Base-by-base conservation (phyloP, 2,329 filamentous ascomycete genomes). In the Aspergillus eucalypticola region DNA sequence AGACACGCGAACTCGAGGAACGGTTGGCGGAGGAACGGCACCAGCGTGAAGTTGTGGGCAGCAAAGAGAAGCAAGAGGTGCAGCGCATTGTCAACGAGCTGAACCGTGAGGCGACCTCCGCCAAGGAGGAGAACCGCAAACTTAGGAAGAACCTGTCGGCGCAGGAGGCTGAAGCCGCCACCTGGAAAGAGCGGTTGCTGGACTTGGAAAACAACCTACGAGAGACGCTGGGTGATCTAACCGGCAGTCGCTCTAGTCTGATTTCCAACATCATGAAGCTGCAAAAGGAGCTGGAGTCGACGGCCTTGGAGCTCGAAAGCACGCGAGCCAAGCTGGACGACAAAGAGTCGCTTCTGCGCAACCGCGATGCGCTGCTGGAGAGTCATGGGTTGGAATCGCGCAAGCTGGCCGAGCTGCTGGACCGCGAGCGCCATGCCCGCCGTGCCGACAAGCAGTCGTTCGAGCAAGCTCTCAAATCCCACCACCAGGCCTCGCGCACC, bases 71-170 rank as follows among this genome's bases (percentile, higher is more conserved):
- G 80, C 90, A 96, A 72, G 94, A 98, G 72, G 90, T 96, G 54
- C 93, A 98, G 78, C 90, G 94, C 75, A 87, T 96, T 64, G 87
- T 98, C 71, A 94, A 96, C 71, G 92, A 97, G 65, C 88, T 98
- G 66, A 98, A 97, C 73, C 84, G 88, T 42, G 93, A 98, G 75
- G 86, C 88, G 23, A 89, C 89, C 5, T 83, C 84, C 27, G 88
- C 91, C 64, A 96, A 95, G 79, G 95, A 98, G 64, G 95, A 98
- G 71, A 86, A 88, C 25, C 85, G 92, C 64, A 87, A 86, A 70
- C 81, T 98, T 66, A 89, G 91, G 71, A 95, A 96, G 82, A 92
- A 82, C 67, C 81, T 98, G 50, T 90, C 89, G 11, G 88, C 88
- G 52, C 88, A 92, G 57, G 93, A 98, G 75, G 89, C 94, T 52